Base-by-base conservation (phyloP, 1,139 yeast species). In the Pichia inconspicua region DNA sequence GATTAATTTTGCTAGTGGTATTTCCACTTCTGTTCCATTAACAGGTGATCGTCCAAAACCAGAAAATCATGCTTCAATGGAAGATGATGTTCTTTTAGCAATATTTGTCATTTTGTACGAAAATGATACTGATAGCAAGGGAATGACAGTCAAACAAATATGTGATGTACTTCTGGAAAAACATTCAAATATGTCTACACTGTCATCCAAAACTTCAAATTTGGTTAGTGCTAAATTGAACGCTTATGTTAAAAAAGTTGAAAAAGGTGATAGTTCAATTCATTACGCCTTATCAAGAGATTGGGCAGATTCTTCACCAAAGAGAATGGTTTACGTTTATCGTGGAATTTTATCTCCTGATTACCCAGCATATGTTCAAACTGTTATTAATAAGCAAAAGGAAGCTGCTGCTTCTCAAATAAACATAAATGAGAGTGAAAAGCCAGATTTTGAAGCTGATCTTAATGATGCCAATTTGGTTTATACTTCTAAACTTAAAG, bases 301-400 rank as follows among this genome's bases (percentile, higher is more conserved):
- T 64, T 85, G 95, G 95, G 90, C 92, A 3, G 90, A 83, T 64
- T 87, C 90, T 15, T 80, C 87, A 5, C 95, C 95, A 43, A 82
- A 85, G 60, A 74, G 95, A 70, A 85, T 85, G 95, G 88, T 85
- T 36, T 85, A 85, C 60, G 89, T 84, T 44, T 85, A 84, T 65
- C 78, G 92, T 59, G 95, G 94, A 35, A 68, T 83, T 41, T 70
- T 84, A 54, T 78, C 92, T 31, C 74, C 79, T 15, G 89, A 84
- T 61, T 84, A 82, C 66, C 83, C 82, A 58, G 65, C 79, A 41
- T 86, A 81, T 59, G 89, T 84, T 12, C 77, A 78, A 49, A 75
- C 73, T 54, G 78, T 81, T 52, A 64, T 72, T 47, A 67, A 63
- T 43, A 48, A 54, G 43, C 65, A 62, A 40, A 60, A 56, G 45